Evolutionary conservation across 129 eudicot genomes (phyloP), one percentile per base, ranked within the genome.

Genomic region (Escallonia rubra): DNA sequence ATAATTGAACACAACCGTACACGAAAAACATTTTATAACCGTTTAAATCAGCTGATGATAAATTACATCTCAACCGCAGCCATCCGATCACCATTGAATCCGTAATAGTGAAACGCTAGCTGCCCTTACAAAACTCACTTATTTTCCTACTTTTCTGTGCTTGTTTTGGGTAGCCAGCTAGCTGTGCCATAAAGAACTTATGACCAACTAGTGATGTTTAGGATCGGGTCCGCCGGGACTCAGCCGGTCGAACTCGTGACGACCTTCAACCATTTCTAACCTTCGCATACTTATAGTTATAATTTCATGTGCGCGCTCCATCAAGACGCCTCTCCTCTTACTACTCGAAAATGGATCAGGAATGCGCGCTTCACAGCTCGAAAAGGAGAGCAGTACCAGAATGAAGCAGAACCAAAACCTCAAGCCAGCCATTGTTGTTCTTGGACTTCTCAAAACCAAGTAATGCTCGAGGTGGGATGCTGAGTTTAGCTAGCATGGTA

Each of bases 161-260:
- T n/a, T 8, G 59, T n/a, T n/a, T 23, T 23, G 34, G 34, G 1
- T 1, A 23, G 34, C 34, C 34, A 23, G 34, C 34, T 23, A 23
- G 34, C 34, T 54, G 23, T 54, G 34, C 23, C 59, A n/a, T 9
- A 54, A 11, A 16, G 13, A 11, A 16, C 34, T 3, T 12, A 13
- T 1, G 16, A 43, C 43, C 10, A 34, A 72, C 72, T 74, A 85
- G 69, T 85, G 90, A 62, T 85, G 90, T 69, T 69, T 80, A 2
- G 87, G 87, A 64, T 82, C 87, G 5, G 87, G 87, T 41, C 89
- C 89, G 61, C 86, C 89, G 10, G 89, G 89, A 63, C 86, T 81
- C 41, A 71, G 7, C 52, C 90, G 76, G 69, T 75, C 63, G 3
- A 72, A 52, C 70, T 54, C 71, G 57, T 69, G 72, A 38, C 14